Base-by-base conservation (phyloP, 1,284 basidiomycete species). In the Melampsora larici-populina region DNA sequence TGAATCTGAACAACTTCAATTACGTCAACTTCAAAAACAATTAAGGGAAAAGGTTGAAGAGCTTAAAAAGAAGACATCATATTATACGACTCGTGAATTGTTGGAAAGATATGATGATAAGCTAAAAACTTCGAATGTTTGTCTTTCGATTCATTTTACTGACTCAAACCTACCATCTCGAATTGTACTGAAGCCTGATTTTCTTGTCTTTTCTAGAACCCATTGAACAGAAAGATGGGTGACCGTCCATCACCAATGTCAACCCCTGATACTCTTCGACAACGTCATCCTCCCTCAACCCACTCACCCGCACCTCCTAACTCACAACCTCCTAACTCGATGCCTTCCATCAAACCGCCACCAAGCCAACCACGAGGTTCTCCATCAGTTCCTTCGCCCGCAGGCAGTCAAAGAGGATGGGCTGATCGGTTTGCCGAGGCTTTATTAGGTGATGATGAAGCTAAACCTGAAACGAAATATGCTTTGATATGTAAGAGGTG, bases 61-160 rank as follows among this genome's bases (percentile, higher is more conserved):
- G 82, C 92, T 99, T 81, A 99, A 99, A 87, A 92, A 93, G 85
- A 94, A 93, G 81, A 97, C 94, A 0, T 95, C 96, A 81, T 99
- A 92, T 84, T 94, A 99, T 83, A 89, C 89, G 33, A 96, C 94
- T 21, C 90, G 92, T 70, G 91, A 90, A 81, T 87, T 99, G 66
- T 87, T 99, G 18, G 94, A 97, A 83, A 89, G 90, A 78, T 98
- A 98, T 82, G 96, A 97, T 80, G 91, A 92, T 58, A 82, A 85
- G 9, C 78, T 85, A 40, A 81, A 63, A 72, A 72, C 58, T 31
- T 18, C 51, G 58, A 36, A 18, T 40, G 29, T 70, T 18, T 4
- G 26, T 21, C 24, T 46, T 48, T 46, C 36, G 21, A n/a, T n/a
- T 40, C 40, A 46, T 40, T 46, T 29, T 29, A 4, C n/a, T n/a